A percentile compares a stretch with the other conserved stretches of the same genome.
Conservation (phyloP, 495 filamentous ascomycete genomes). For the Hypoxylon lenormandii region DNA sequence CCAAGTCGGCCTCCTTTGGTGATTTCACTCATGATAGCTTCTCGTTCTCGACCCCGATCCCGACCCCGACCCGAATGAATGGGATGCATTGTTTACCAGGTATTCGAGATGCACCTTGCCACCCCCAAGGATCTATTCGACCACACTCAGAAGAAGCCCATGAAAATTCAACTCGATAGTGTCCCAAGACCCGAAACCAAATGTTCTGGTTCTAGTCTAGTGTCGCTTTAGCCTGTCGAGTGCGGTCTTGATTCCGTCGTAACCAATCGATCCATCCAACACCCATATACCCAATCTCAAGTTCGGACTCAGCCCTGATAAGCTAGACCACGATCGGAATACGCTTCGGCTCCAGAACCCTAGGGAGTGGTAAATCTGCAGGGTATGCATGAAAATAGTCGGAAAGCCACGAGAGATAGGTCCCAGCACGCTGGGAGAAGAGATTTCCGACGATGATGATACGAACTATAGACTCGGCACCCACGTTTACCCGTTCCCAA, state of each 20-base stretch:
- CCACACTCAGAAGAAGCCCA: constrained; percentile 9
- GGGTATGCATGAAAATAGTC: constrained; percentile 18
- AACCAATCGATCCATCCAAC: constrained; percentile 34
- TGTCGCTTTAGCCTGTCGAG: background rate
- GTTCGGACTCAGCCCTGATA: constrained; percentile 34
- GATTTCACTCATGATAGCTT: constrained; percentile 12
- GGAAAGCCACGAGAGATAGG: constrained; percentile 16
- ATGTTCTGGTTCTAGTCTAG: constrained; percentile 20
- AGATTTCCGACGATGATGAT: constrained; percentile 24
- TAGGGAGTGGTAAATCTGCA: constrained; percentile 22
- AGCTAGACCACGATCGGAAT: constrained; percentile 35
- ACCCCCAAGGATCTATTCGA: constrained; percentile 11
- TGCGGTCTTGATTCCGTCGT: constrained; percentile 23
- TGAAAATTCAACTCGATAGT: constrained; percentile 17
- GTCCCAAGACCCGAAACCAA: constrained; percentile 20
- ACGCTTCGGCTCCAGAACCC: constrained; percentile 22
- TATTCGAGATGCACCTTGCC: constrained; percentile 11
- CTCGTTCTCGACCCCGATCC: constrained; percentile 19
- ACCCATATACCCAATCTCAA: constrained; percentile 18
- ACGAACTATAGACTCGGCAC: constrained; percentile 30
- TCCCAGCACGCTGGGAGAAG: constrained; percentile 31
- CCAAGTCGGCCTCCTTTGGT: background rate
- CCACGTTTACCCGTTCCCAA: constrained; percentile 36
- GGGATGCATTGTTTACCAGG: constrained; percentile 4
- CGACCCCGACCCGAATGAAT: constrained; percentile 9